Base-by-base conservation (phyloP, 2,329 filamentous ascomycete species). In the Diplodia corticola region DNA sequence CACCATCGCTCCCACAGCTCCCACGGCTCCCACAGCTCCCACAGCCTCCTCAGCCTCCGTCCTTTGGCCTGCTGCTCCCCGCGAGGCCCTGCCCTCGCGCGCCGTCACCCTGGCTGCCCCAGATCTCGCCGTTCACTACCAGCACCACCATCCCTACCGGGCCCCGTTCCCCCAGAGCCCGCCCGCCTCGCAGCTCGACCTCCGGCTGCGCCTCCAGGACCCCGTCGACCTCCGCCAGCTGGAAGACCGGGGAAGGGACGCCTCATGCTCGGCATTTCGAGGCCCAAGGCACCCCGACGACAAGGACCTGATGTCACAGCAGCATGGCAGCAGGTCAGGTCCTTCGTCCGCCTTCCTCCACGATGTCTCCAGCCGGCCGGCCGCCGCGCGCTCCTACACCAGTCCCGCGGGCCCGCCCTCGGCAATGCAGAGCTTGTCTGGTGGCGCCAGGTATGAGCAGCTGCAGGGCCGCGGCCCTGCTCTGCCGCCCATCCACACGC, bases 71-170 rank as follows among this genome's bases (percentile, higher is more conserved):
- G n/a, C 37, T 57, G 4, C 26, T 44, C 63, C 15, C 37, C 28
- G 50, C 63, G 50, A 49, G 63, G 51, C 50, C 15, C 40, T 59
- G 20, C 53, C 64, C 64, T 46, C 64, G 35, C 54, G 28, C 63
- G 50, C 60, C 40, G 70, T 75, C 77, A 78, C 67, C 57, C 74
- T 79, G 77, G 77, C 77, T 74, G 72, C 77, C 66, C 75, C 77
- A 73, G 73, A 73, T 30, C 73, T 78, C 67, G 75, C 76, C 70
- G 72, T 78, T 61, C 72, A 71, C 65, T 70, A 72, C 67, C 69
- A 72, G 63, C 73, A 76, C 72, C 68, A 66, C 50, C 35, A 69
- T 74, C 75, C 72, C 69, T 78, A 74, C 67, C 68, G 30, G 35
- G 44, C 17, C 40, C 66, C 54, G 22, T 63, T 66, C 17, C 69